Evolutionary conservation across 352 stramenopile genomes (phyloP), one percentile per base, ranked within the genome.

Genomic region (Globisporangium cederbergense): DNA sequence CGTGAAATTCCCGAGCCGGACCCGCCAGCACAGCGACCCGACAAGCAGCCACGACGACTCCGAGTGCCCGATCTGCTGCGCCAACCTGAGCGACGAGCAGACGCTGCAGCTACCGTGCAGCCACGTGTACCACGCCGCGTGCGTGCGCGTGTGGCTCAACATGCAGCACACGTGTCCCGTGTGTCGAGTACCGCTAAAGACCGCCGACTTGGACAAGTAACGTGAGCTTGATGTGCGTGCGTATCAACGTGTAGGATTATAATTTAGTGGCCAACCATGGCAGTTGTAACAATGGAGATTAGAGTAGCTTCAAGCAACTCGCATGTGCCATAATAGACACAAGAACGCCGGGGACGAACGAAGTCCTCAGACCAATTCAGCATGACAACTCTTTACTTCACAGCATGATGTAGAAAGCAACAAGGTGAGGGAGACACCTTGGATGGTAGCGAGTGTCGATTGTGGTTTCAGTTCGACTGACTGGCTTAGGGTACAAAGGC

Each of bases 51-150:
- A 79, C 60, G 65, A 77, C 38, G 76, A 76, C 49, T 72, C 57
- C 46, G 83, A 91, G 73, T 94, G 85, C 38, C 68, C 81, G 52
- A 91, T 90, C 68, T 90, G 83, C 69, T 90, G 81, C 58, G 60
- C 58, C 1, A 66, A 77, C 58, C 65, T 91, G 38, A 64, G 62
- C 22, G 60, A 72, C 52, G 76, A 83, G 52, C 61, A 72, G 71
- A 89, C 75, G 54, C 64, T 78, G 20, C 67, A 67, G 58, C 72
- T 92, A 30, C 65, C 76, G 56, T 94, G 86, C 65, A 74, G 69
- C 47, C 86, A 94, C 70, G 71, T 69, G 34, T 94, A 78, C 65
- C 86, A 94, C 71, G 58, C 65, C 25, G 74, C 76, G 56, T 94
- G 86, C 58, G 74, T 91, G 20, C 71, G 74, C 43, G 71, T 90